phyloP scores from a whole-genome alignment of 1,284 basidiomycete genomes.

The Coniophora puteana region DNA sequence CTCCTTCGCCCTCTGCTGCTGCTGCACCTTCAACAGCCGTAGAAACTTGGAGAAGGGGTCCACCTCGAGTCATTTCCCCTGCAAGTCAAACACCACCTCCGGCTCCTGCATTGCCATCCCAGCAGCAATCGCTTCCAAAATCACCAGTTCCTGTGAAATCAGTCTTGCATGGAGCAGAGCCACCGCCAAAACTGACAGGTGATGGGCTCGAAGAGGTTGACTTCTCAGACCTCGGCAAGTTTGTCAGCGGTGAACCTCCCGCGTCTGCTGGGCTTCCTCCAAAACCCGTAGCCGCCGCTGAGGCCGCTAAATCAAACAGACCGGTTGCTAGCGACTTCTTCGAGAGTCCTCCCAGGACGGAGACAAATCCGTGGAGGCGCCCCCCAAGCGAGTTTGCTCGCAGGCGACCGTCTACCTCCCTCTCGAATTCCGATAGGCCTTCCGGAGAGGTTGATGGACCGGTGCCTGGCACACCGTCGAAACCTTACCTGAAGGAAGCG shows the following conservation, averaged over 20 bases:
- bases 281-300: slow-evolving; percentile 15
- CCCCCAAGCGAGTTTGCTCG: slow-evolving; percentile 19
- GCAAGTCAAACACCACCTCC: slow-evolving; percentile 14
- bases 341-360: slow-evolving; percentile 38
- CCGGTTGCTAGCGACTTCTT: slow-evolving; percentile 70
- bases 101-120: slow-evolving; percentile 16
- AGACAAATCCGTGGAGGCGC: slow-evolving; percentile 43
- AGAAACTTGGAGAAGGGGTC: slow-evolving; percentile 64
- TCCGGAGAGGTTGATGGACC: slow-evolving; percentile 10
- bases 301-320: slow-evolving; percentile 28
- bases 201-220: slow-evolving; percentile 74
- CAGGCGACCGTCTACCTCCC: slow-evolving; percentile 2
- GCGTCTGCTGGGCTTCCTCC: slow-evolving; percentile 11
- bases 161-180: slow-evolving; percentile 40
- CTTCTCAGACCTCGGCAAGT: slow-evolving; percentile 70
- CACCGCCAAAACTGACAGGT: slow-evolving; percentile 44
- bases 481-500: too few species aligned
- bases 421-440: slow-evolving; percentile 14
- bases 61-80: slow-evolving; percentile 30
- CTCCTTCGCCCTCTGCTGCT: slow-evolving; percentile 20
- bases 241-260: slow-evolving; percentile 42
- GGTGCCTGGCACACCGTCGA: background rate
- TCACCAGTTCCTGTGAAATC: slow-evolving; percentile 34
- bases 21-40: slow-evolving; percentile 34
- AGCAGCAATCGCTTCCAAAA: slow-evolving; percentile 19